Evolutionary conservation across 2,329 filamentous ascomycete genomes (phyloP).

Genomic region (Ramularia endophylla): DNA sequence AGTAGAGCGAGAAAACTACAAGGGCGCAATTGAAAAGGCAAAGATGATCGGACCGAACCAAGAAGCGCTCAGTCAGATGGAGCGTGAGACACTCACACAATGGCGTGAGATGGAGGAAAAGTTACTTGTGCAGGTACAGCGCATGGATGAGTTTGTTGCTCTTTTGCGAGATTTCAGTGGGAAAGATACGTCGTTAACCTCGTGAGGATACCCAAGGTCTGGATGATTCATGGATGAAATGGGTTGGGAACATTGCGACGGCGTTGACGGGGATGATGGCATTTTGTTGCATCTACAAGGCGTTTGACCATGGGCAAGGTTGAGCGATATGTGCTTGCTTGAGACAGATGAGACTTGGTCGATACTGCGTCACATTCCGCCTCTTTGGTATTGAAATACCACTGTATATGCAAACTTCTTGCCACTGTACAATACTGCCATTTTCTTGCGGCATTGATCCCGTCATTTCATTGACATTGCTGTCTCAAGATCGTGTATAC

Average conservation of each 20-base stretch:
- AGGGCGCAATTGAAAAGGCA: conserved; percentile 70
- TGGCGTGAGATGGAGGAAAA: conserved; percentile 60
- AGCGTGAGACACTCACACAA: conserved; percentile 62
- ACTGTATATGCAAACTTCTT: not conserved
- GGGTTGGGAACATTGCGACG: not conserved
- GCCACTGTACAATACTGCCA: not conserved
- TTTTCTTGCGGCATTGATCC: not conserved
- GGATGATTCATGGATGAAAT: not conserved
- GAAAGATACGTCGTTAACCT: conserved; percentile 21
- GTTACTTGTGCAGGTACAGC: conserved; percentile 69
- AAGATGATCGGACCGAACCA: conserved; percentile 81
- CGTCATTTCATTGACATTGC: not conserved
- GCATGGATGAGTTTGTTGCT: conserved; percentile 73
- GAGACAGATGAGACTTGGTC: not conserved
- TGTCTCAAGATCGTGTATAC: conserved; percentile 2
- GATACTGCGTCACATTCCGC: too few species aligned
- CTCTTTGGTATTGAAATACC: conserved; percentile 1
- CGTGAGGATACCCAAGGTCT: conserved; percentile 8
- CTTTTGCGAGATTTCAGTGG: conserved; percentile 57
- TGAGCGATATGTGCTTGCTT: not conserved
- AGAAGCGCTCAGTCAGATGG: conserved; percentile 67
- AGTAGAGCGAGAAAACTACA: conserved; percentile 66
- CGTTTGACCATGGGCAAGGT: not conserved
- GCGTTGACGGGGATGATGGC: not conserved
- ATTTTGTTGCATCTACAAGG: not conserved